Conservation (phyloP, 352 stramenopile species). For the Pythium diclinum region DNA sequence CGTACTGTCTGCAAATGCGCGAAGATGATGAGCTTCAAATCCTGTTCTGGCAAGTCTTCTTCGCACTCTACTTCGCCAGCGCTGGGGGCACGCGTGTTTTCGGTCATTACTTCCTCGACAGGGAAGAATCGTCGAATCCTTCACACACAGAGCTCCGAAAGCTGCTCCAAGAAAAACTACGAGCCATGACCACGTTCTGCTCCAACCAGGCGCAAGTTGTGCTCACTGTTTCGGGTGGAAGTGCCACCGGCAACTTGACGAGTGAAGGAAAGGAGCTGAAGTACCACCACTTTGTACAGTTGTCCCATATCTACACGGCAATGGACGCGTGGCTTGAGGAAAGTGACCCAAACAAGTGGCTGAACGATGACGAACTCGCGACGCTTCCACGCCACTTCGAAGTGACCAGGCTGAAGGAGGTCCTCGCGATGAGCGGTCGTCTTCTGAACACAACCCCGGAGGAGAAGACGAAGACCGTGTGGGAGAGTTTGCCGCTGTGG, state of each 20-base stretch:
- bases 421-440: conserved; percentile 62
- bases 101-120: conserved; percentile 33
- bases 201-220: conserved; percentile 33
- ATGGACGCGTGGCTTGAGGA: conserved; percentile 89
- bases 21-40: conserved; percentile 34
- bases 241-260: conserved; percentile 19
- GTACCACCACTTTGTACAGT: conserved; percentile 32
- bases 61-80: conserved; percentile 39
- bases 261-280: conserved; percentile 30
- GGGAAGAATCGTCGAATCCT: conserved; percentile 25
- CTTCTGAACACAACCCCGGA: conserved; percentile 37
- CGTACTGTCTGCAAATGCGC: conserved; percentile 27
- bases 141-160: conserved; percentile 27
- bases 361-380: conserved; percentile 67
- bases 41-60: conserved; percentile 43
- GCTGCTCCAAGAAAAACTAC: conserved; percentile 31
- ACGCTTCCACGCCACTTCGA: conserved; percentile 77
- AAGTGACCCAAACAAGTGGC: conserved; percentile 71
- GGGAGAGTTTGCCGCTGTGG: conserved; percentile 61
- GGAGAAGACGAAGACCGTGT: conserved; percentile 28
- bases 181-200: conserved; percentile 30
- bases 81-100: conserved; percentile 32
- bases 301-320: conserved; percentile 49
- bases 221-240: conserved; percentile 22
- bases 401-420: conserved; percentile 58